Base-by-base conservation (phyloP, 148 eudicot species). In the Fagopyrum tataricum region DNA sequence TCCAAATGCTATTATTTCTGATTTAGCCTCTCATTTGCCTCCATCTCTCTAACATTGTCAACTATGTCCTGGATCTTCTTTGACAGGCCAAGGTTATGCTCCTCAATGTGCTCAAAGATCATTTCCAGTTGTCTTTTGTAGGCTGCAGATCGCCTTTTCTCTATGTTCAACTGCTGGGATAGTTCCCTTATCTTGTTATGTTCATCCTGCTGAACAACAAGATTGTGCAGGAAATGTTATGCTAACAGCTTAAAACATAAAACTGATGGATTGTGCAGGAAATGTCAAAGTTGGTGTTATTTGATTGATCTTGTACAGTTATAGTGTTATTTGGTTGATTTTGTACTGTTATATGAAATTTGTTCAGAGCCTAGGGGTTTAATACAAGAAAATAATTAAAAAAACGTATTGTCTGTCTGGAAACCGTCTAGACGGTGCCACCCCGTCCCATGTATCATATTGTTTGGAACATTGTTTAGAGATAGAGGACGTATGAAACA, bases 81-180 rank as follows among this genome's bases (percentile, higher is more conserved):
- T 4, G 96, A 89, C 43, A 94, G 79, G 64, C 81, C 75, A 71
- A 86, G 88, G 72, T 94, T 94, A 77, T 94, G 97, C 79, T 91
- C 98, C 74, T 91, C 96, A 3, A 94, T 91, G 84, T 94, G 90
- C 83, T 89, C 93, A 69, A 94, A 88, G 23, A 94, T 69, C 90
- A 86, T 85, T 72, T 94, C 97, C 68, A 94, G 82, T 76, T 94
- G 95, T 80, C 93, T 84, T 83, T 93, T 93, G 74, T 91, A 93
- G 17, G 92, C 83, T 17, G 96, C 87, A 40, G 90, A 78, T 78
- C 92, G 81, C 85, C 81, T 91, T 78, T 86, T 91, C 87, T 94
- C 98, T 17, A 81, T 74, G 0, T 95, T 93, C 77, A 94, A 85
- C 82, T 91, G 98, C 70, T 89, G 98, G 61, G 97, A 86, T 51